phyloP scores from a whole-genome alignment of 1,284 basidiomycete species.

The Irpex lacteus region DNA sequence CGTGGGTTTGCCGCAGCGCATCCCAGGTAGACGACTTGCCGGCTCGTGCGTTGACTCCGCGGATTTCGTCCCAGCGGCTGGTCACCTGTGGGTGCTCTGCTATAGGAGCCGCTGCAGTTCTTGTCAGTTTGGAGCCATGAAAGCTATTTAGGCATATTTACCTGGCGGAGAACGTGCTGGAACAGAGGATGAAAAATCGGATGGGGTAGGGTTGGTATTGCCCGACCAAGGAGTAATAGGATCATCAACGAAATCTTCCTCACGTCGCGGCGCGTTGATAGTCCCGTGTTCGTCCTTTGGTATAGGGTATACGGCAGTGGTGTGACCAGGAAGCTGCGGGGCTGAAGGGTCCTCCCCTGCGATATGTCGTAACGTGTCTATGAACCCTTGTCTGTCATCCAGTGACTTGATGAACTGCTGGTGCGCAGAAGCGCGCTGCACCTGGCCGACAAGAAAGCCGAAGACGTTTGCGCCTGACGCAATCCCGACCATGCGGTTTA shows the following conservation, averaged over 20 bases:
- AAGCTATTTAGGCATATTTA: background rate
- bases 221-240: background rate
- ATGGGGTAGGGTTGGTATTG: background rate
- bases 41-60: conserved; percentile 46
- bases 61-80: conserved; percentile 64
- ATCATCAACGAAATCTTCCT: background rate
- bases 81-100: conserved; percentile 21
- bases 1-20: conserved; percentile 56
- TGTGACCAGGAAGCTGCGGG: background rate
- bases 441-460: conserved; percentile 21
- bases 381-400: conserved; percentile 33
- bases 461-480: conserved; percentile 13
- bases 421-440: conserved; percentile 21
- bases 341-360: background rate
- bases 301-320: background rate
- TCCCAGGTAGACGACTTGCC: conserved; percentile 61
- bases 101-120: conserved; percentile 3
- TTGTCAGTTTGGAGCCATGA: background rate
- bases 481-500: conserved; percentile 14
- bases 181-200: background rate
- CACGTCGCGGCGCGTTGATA: background rate
- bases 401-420: conserved; percentile 31
- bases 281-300: background rate
- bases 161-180: background rate
- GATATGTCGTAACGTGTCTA: background rate